phyloP scores from a whole-genome alignment of 2,329 filamentous ascomycete genomes.

The Diaporthe destruens region DNA sequence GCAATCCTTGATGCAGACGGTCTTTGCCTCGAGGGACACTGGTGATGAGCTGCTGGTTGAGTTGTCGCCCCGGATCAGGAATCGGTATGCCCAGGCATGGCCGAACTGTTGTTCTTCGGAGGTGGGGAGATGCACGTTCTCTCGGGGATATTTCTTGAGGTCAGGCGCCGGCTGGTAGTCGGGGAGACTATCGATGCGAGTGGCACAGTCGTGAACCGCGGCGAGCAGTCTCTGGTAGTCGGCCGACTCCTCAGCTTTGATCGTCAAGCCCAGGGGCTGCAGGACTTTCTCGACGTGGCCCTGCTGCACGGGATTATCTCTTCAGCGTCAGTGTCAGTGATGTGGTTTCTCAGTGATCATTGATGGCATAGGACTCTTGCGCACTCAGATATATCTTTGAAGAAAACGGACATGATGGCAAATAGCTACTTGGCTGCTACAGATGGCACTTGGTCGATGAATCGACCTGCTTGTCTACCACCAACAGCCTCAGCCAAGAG shows the following conservation, averaged over 20 bases:
- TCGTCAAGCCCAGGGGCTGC: slow-evolving; percentile 52
- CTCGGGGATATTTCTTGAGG: neutral
- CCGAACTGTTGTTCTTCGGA: slow-evolving; percentile 4
- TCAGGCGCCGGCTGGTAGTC: slow-evolving; percentile 51
- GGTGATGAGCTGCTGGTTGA: slow-evolving; percentile 50
- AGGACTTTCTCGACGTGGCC: slow-evolving; percentile 55
- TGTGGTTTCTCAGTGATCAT: neutral
- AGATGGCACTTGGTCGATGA: neutral
- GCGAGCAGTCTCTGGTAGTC: slow-evolving; percentile 63
- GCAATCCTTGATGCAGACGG: slow-evolving; percentile 66
- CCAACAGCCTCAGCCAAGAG: neutral
- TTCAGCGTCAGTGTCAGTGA: neutral
- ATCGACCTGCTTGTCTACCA: neutral
- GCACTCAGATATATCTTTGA: slow-evolving; percentile 51
- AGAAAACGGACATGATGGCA: slow-evolving; percentile 54
- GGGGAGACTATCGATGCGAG: slow-evolving; percentile 57
- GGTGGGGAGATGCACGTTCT: slow-evolving; percentile 11
- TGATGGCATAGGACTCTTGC: neutral
- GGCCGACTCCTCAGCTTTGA: slow-evolving; percentile 53
- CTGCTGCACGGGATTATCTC: slow-evolving; percentile 53
- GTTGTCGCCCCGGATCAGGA: slow-evolving; percentile 13
- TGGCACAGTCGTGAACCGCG: slow-evolving; percentile 64
- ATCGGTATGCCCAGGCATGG: slow-evolving; percentile 17
- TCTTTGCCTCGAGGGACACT: slow-evolving; percentile 57
- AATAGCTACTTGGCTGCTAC: slow-evolving; percentile 41